Percentiles rank a stretch among this genome's conserved stretches.
Conservation (phyloP, 2,329 filamentous ascomycete genomes). For the Ceratocystis colombiana region DNA sequence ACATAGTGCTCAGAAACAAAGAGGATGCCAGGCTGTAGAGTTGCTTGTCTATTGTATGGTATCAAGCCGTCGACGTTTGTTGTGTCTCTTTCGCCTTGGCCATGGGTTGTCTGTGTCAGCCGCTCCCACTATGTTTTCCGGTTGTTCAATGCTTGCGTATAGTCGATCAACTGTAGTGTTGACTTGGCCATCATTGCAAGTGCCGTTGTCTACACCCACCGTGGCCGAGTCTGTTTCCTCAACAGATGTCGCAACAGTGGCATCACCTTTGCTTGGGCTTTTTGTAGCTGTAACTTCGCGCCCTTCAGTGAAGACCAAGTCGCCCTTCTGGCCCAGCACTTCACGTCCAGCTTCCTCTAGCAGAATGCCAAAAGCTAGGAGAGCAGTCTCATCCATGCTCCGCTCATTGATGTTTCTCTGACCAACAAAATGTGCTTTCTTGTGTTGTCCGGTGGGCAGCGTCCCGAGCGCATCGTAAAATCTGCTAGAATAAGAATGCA, state of each 20-base stretch:
- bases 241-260: not conserved
- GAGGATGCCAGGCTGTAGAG: not conserved
- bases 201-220: not conserved
- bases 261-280: not conserved
- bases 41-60: not conserved
- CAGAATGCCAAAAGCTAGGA: conserved; percentile 64
- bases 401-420: conserved; percentile 39
- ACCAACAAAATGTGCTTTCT: conserved; percentile 25
- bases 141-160: not conserved
- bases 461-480: conserved; percentile 46
- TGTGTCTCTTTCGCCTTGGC: not conserved
- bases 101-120: not conserved
- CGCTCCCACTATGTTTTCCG: conserved; percentile 2
- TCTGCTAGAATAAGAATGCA: conserved; percentile 58
- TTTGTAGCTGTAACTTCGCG: conserved; percentile 28
- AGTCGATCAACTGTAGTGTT: not conserved
- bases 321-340: conserved; percentile 52
- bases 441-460: conserved; percentile 24
- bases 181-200: not conserved
- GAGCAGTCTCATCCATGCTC: conserved; percentile 68
- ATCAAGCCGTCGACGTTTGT: conserved; percentile 1
- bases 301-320: conserved; percentile 61
- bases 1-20: no score
- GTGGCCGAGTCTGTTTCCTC: not conserved
- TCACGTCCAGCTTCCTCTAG: conserved; percentile 59